These are phyloP conservation scores for Phaeotremella fagi DNA, from an alignment of 768 basidiomycete species.

Conservation along the genomic window DNA sequence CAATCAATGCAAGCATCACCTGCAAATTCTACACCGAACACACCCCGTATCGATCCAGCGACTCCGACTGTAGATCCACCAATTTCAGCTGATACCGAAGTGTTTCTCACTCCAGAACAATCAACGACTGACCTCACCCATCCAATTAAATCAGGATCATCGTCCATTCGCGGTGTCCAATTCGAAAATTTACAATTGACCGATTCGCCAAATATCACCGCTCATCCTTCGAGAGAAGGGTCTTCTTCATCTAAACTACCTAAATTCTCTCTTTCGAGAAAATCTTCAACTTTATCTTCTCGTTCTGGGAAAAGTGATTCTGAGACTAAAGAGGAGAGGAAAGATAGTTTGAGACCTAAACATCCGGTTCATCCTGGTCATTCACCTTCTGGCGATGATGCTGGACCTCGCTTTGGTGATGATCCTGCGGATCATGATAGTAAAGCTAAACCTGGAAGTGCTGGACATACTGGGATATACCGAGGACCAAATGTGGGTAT, in stretches of 20 bases:
- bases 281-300: background rate
- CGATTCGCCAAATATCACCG: background rate
- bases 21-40: background rate
- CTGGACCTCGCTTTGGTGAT: constrained; percentile 34
- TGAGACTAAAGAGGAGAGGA: too few relatives aligned
- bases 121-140: background rate
- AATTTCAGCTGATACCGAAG: background rate
- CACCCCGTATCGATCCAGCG: background rate
- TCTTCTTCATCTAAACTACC: too few relatives aligned
- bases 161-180: background rate
- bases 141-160: background rate
- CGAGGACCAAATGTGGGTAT: constrained; percentile 22
- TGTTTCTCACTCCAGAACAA: background rate
- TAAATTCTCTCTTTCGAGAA: background rate
- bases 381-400: constrained; percentile 29
- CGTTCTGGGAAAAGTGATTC: background rate
- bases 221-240: too few relatives aligned
- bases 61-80: background rate
- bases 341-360: background rate
- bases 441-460: constrained; percentile 13
- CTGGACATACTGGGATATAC: constrained; percentile 30
- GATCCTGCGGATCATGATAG: constrained; percentile 17
- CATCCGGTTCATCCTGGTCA: background rate
- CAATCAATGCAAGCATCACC: background rate
- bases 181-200: background rate